Evolutionary conservation across 495 filamentous ascomycete species (phyloP).

Genomic region (Neurospora sp.): DNA sequence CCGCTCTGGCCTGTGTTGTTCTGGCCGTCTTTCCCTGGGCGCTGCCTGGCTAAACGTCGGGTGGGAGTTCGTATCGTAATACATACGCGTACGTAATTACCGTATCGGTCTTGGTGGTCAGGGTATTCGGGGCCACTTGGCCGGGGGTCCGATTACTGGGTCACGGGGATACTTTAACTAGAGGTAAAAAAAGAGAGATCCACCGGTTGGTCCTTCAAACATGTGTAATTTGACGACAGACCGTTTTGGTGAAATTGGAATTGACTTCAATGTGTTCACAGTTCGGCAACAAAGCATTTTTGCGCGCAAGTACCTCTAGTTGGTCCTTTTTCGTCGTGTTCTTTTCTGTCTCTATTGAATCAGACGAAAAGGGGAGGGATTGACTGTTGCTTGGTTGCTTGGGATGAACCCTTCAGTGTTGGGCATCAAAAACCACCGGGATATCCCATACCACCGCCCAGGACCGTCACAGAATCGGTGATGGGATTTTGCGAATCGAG

Average conservation of each 20-base stretch:
- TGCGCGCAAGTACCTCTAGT: not conserved
- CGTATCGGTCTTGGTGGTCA: not conserved
- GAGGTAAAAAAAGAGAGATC: not conserved
- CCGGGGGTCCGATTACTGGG: not conserved
- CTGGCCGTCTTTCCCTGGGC: not conserved
- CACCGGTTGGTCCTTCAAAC: not conserved
- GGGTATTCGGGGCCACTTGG: not conserved
- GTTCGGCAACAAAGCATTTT: not conserved
- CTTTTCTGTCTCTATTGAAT: not conserved
- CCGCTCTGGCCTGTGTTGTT: not conserved
- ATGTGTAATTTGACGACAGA: not conserved
- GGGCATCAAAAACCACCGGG: not conserved
- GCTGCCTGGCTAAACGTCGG: not conserved
- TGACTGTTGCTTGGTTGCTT: not conserved
- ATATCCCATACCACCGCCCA: not conserved
- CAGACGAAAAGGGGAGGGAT: not conserved
- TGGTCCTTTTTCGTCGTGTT: not conserved
- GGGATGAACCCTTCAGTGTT: not conserved
- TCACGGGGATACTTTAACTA: not conserved
- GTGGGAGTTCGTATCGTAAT: not conserved
- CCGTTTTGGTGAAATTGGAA: not conserved
- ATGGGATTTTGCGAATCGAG: not conserved
- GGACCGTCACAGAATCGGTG: not conserved
- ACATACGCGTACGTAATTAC: not conserved
- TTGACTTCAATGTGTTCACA: not conserved